Base-by-base conservation (phyloP, 306 rosid genomes). In the Betula pendula region DNA sequence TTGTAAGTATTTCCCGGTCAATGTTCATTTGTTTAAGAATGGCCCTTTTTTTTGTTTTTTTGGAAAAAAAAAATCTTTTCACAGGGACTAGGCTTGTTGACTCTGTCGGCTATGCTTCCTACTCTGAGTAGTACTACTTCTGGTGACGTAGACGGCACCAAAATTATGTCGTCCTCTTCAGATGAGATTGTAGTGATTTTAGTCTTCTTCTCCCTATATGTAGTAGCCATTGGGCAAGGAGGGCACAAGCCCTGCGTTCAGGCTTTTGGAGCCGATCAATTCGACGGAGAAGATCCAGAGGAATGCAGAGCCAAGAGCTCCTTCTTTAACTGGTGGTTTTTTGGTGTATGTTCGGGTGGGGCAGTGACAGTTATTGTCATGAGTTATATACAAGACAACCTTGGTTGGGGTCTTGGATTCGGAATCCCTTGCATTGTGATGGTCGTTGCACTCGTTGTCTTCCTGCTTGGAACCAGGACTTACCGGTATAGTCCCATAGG, bases 221-320 rank as follows among this genome's bases (percentile, higher is more conserved):
- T 87, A 6, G 84, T 87, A 11, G 90, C 88, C 44, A 43, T 82
- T 67, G 86, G 70, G 13, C 88, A 79, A 80, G 84, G 86, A 2
- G 90, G 90, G 2, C 88, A 87, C 79, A 87, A 87, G 70, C 90
- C 90, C 15, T 87, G 88, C 42, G 85, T 87, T 53, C 86, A 80
- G 74, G 88, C 86, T 24, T 87, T 87, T 1, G 90, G 86, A 40
- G 90, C 88, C 0, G 86, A 82, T 51, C 90, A 87, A 77, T 84
- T 84, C 16, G 86, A 87, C 40, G 81, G 71, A 3, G 22, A 82
- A 10, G 80, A 87, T 42, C 86, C 81, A 27, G 24, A 74, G 67
- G 90, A 87, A 68, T 31, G 79, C 81, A 84, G 84, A 52, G 83
- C 85, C 8, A 79, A 81, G 79, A 74, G 88, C 86, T 81, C 90